Conservation (phyloP, 257 asterid species). For the Echites panduratus region DNA sequence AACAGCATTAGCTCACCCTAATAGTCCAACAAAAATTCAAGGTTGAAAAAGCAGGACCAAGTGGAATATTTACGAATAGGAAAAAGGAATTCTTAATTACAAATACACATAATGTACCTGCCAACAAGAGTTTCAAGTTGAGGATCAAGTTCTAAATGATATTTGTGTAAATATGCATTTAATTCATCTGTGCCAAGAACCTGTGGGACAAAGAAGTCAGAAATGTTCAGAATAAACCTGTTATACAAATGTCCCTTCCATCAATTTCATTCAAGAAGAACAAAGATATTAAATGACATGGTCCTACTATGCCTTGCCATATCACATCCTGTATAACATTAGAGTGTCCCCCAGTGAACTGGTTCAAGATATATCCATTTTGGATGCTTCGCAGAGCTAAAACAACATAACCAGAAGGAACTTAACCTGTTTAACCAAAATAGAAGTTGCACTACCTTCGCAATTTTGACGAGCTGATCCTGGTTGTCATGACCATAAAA, state of each 20-base stretch:
- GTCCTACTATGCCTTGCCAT: background rate
- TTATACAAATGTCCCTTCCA: background rate
- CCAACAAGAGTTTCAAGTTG: constrained; percentile 92
- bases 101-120: constrained; percentile 37
- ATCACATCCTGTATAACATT: background rate
- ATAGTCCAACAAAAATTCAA: no score
- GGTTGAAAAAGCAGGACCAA: no score
- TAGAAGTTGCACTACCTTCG: constrained; percentile 46
- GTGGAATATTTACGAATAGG: no score
- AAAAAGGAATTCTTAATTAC: background rate
- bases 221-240: background rate
- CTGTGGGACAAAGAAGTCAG: constrained; percentile 31
- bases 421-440: background rate
- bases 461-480: constrained; percentile 97
- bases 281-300: background rate
- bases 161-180: constrained; percentile 86
- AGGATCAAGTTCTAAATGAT: constrained; percentile 79
- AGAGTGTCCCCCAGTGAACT: background rate
- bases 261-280: background rate
- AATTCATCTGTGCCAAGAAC: constrained; percentile 95
- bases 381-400: background rate
- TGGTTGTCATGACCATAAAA: constrained; percentile 95
- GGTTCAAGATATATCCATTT: background rate
- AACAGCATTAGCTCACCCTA: no score
- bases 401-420: background rate